Evolutionary conservation across 495 filamentous ascomycete species (phyloP).

Genomic region (Hypoxylon lienhwacheense): DNA sequence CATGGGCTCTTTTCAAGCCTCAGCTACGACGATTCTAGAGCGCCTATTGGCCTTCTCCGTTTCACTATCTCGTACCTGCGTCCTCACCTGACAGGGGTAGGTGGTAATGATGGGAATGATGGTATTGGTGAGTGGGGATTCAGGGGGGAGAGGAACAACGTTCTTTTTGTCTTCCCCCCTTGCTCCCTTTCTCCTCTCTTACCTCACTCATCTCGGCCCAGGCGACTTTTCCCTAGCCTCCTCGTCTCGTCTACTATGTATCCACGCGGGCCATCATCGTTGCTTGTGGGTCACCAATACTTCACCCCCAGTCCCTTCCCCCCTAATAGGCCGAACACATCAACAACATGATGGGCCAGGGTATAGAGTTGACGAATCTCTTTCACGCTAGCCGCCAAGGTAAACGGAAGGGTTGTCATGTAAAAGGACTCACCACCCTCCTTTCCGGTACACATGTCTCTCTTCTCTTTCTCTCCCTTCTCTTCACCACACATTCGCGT

Average conservation of each 20-base stretch:
- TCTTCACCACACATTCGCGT: slow-evolving; percentile 30
- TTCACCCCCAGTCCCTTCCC: no score
- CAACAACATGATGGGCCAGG: slow-evolving; percentile 26
- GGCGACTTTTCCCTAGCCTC: slow-evolving; percentile 23
- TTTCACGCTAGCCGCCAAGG: slow-evolving; percentile 28
- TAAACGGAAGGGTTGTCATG: slow-evolving; percentile 19
- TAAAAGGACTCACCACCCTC: slow-evolving; percentile 35
- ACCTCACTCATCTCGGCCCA: slow-evolving; percentile 18
- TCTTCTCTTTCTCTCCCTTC: slow-evolving; percentile 21
- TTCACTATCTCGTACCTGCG: slow-evolving; percentile 43
- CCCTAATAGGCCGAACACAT: slow-evolving; percentile 17
- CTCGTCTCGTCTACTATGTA: slow-evolving; percentile 6
- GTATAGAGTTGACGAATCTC: slow-evolving; percentile 8
- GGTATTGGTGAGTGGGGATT: slow-evolving; percentile 34
- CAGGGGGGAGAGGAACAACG: slow-evolving; percentile 12
- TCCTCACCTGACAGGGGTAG: slow-evolving; percentile 35
- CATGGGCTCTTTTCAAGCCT: slow-evolving; percentile 6
- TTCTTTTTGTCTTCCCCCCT: background rate
- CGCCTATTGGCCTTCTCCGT: slow-evolving; percentile 30
- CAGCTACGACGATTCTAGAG: slow-evolving; percentile 11
- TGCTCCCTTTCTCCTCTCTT: slow-evolving; percentile 16
- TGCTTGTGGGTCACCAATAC: slow-evolving; percentile 24
- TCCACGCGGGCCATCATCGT: slow-evolving; percentile 6
- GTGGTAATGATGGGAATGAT: no score
- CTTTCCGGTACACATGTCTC: slow-evolving; percentile 15